These are phyloP conservation scores for Tolypocladium cylindrosporum DNA, from an alignment of 2,329 filamentous ascomycete species.

Conservation along the genomic window DNA sequence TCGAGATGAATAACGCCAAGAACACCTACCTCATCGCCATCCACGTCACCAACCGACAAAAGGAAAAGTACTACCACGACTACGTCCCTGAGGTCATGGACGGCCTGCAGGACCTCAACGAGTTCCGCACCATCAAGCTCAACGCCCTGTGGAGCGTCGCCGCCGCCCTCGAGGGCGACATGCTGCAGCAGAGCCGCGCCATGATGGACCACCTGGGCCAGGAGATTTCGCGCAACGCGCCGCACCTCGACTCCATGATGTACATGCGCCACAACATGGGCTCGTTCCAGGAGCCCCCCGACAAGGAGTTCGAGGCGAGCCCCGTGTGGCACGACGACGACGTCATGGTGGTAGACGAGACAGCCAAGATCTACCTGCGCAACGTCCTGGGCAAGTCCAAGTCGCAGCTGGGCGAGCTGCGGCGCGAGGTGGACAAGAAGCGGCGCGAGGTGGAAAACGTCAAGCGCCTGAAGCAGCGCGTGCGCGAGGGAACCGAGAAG, in stretches of 20 bases:
- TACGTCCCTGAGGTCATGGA: conserved; percentile 91
- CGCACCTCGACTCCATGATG: conserved; percentile 92
- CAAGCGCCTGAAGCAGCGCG: conserved; percentile 61
- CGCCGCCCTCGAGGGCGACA: conserved; percentile 67
- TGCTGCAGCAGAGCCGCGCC: conserved; percentile 62
- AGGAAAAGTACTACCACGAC: conserved; percentile 94
- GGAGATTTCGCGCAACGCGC: conserved; percentile 82
- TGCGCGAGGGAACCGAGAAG: conserved; percentile 77
- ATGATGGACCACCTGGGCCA: conserved; percentile 62
- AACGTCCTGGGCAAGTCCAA: conserved; percentile 92
- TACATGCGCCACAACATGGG: conserved; percentile 87
- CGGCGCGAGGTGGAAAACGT: conserved; percentile 72
- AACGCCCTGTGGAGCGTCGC: conserved; percentile 81
- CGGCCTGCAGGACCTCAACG: conserved; percentile 85
- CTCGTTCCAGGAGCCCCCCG: conserved; percentile 70
- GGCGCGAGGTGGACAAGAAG: conserved; percentile 78
- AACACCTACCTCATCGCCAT: conserved; percentile 96
- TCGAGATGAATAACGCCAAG: conserved; percentile 96
- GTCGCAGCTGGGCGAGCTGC: conserved; percentile 66
- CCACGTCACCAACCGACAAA: conserved; percentile 95
- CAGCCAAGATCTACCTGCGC: conserved; percentile 79
- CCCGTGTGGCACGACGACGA: conserved; percentile 96
- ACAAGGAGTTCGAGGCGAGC: conserved; percentile 85
- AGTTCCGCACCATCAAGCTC: conserved; percentile 74
- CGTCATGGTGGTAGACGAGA: conserved; percentile 74